Base-by-base conservation (phyloP, 1,284 basidiomycete genomes). In the Ustilago loliicola region DNA sequence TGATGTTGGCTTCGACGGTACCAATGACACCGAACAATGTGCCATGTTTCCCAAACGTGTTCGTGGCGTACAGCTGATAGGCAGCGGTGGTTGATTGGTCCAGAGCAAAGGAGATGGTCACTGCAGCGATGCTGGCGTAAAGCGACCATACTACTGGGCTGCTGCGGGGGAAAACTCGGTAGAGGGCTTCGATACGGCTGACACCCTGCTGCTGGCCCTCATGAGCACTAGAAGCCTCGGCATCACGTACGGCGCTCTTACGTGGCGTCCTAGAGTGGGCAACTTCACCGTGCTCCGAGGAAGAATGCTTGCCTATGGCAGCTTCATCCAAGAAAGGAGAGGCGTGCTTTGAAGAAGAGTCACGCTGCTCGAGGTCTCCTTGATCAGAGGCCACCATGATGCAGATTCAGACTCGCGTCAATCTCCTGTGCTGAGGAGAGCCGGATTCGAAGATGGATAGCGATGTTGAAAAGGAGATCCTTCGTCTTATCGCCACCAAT, bases 1-100 rank as follows among this genome's bases (percentile, higher is more conserved):
- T 38, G 36, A 38, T 38, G 36, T 11, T 38, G 15, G 36, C 36
- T 15, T 38, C 36, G 36, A 38, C 36, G 9, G 36, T 38, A 15
- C 8, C 36, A 15, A 38, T 38, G 36, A 38, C 17, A 38, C 36
- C 36, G 17, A 38, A 66, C 15, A 80, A 59, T n/a, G 59, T 48
- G 4, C n/a, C 66, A 52, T 82, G 80, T 9, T 63, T 50, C 5
- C 74, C 80, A 38, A 70, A 70, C 2, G 62, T 60, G 29, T n/a
- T 48, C 6, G 77, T 69, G 6, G 69, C 79, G 47, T 70, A 64
- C 30, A 72, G 23, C 38, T 79, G 73, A 56, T 80, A 80, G 0
- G 53, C 42, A 29, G 61, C 54, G 10, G 69, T 69, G 7, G 62
- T 72, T 1, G 62, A 66, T 32, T 58, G 51, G 19, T 67, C 64